phyloP scores from a whole-genome alignment of 345 rosid genomes.

The Hevea brasiliensis region DNA sequence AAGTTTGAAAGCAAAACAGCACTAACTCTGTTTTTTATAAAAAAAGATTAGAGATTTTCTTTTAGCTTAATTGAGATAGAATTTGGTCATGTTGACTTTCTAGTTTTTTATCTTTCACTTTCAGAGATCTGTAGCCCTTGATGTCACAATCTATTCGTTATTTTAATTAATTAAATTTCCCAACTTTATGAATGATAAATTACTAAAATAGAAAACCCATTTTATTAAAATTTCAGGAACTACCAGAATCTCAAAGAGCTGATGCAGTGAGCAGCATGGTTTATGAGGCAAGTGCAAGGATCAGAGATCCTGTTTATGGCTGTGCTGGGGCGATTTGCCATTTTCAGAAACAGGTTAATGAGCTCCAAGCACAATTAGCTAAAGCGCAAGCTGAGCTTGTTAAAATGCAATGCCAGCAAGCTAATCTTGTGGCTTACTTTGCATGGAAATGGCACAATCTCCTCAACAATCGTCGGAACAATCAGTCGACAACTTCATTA shows the following conservation, averaged over 20 bases:
- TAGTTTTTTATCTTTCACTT: background rate
- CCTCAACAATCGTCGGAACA: slow-evolving; percentile 20
- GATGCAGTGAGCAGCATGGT: slow-evolving; percentile 98
- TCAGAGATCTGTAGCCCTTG: background rate
- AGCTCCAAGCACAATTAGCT: slow-evolving; percentile 82
- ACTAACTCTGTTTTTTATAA: background rate
- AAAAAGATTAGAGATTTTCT: background rate
- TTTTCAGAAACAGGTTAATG: slow-evolving; percentile 72
- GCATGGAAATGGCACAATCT: slow-evolving; percentile 57
- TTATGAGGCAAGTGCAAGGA: slow-evolving; percentile 84
- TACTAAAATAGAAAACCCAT: background rate
- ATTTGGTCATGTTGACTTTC: background rate
- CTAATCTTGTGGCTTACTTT: slow-evolving; percentile 60
- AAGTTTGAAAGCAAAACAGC: slow-evolving; percentile 1
- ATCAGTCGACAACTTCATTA: slow-evolving; percentile 20
- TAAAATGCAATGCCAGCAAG: slow-evolving; percentile 67
- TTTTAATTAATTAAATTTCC: background rate
- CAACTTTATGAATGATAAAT: background rate
- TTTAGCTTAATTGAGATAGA: background rate
- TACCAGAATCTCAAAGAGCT: slow-evolving; percentile 80
- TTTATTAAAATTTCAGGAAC: slow-evolving; percentile 46
- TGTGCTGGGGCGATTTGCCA: slow-evolving; percentile 91
- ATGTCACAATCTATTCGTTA: background rate
- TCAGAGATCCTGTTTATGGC: slow-evolving; percentile 88
- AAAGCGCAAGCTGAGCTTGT: slow-evolving; percentile 70